These are phyloP conservation scores for Gypsophila paniculata DNA, from an alignment of 179 eudicot genomes.

Conservation along the genomic window DNA sequence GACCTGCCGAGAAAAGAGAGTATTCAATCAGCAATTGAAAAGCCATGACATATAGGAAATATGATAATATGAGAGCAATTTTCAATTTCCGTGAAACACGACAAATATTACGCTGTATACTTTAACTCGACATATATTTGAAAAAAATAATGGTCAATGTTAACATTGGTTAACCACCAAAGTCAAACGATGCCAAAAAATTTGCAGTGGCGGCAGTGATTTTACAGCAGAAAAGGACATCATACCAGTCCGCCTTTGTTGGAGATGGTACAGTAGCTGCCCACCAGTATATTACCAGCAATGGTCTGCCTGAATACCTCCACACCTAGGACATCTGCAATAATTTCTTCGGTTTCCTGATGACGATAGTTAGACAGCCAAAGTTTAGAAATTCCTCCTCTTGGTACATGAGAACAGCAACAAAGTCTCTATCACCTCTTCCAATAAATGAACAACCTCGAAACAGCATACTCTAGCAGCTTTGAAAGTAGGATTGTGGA, in stretches of 20 bases:
- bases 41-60: not conserved
- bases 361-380: not conserved
- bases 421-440: not conserved
- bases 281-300: conserved; percentile 92
- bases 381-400: not conserved
- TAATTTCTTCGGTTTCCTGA: conserved; percentile 94
- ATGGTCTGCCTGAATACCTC: conserved; percentile 89
- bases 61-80: too few species aligned
- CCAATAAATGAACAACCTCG: not conserved
- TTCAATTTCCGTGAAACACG: not conserved
- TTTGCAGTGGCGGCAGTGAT: not conserved
- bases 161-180: not conserved
- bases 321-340: conserved; percentile 92
- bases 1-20: conserved; percentile 39
- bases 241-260: conserved; percentile 92
- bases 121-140: too few species aligned
- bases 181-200: not conserved
- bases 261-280: conserved; percentile 73
- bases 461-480: not conserved
- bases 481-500: not conserved
- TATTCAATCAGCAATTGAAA: not conserved
- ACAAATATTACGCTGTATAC: not conserved
- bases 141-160: not conserved
- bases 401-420: not conserved
- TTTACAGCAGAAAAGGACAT: not conserved